Conservation (phyloP, 2,329 filamentous ascomycete species). For the Stachybotrys elegans region DNA sequence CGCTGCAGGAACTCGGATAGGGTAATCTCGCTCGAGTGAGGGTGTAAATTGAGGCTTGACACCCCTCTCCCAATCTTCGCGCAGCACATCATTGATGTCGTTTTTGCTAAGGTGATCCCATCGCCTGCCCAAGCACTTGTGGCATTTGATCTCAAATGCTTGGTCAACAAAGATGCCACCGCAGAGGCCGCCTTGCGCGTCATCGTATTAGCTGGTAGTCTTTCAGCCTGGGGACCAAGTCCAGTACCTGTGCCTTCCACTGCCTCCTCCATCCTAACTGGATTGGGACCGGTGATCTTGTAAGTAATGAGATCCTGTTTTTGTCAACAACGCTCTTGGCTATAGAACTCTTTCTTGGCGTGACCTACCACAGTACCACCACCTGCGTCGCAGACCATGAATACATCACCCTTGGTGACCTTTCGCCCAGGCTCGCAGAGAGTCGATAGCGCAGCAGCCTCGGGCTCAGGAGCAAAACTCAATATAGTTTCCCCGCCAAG, state of each 20-base stretch:
- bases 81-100: slow-evolving; percentile 19
- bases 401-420: slow-evolving; percentile 10
- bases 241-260: slow-evolving; percentile 32
- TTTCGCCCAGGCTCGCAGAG: slow-evolving; percentile 20
- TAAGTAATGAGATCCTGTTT: slow-evolving; percentile 38
- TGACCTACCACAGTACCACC: slow-evolving; percentile 29
- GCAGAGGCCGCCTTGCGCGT: slow-evolving; percentile 33
- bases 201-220: too few species aligned
- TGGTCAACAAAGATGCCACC: slow-evolving; percentile 37
- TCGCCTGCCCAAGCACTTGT: neutral
- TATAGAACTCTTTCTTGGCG: neutral
- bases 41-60: slow-evolving; percentile 18
- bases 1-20: too few species aligned
- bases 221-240: too few species aligned
- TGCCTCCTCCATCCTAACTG: slow-evolving; percentile 27
- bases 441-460: slow-evolving; percentile 36
- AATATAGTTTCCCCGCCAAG: slow-evolving; percentile 23
- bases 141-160: slow-evolving; percentile 25
- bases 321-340: neutral
- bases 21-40: neutral
- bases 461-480: slow-evolving; percentile 35
- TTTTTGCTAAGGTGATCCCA: neutral
- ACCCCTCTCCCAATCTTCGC: slow-evolving; percentile 21
- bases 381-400: slow-evolving; percentile 31
- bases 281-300: slow-evolving; percentile 10